Conservation (phyloP, 352 stramenopile genomes). For the Thraustochytrium sp. region DNA sequence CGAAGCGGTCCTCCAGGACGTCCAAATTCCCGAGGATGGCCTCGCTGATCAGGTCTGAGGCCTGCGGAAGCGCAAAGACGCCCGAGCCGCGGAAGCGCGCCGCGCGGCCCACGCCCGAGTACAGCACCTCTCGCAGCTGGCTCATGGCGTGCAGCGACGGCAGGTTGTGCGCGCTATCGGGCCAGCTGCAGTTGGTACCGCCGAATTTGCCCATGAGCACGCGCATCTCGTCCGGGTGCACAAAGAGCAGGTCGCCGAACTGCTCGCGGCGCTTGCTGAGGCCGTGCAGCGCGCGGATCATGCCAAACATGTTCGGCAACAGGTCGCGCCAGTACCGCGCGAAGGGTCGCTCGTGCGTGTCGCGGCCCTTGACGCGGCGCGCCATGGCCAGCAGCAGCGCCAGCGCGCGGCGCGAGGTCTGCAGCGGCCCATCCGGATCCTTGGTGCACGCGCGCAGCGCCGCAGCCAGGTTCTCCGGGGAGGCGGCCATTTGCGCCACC, state of each 20-base stretch:
- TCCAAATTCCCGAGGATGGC: neutral
- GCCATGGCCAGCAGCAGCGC: slow-evolving; percentile 1
- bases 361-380: neutral
- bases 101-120: neutral
- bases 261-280: neutral
- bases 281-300: neutral
- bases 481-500: neutral
- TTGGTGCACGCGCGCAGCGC: neutral
- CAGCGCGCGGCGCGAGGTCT: neutral
- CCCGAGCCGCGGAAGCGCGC: neutral
- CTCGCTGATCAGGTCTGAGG: neutral
- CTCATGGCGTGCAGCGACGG: neutral
- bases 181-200: neutral
- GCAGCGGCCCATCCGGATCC: neutral
- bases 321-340: slow-evolving; percentile 13
- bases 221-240: slow-evolving; percentile 33
- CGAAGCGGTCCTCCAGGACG: neutral
- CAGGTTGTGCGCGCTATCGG: neutral
- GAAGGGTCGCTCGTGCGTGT: neutral
- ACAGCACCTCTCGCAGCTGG: neutral
- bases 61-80: neutral
- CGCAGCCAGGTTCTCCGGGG: neutral
- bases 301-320: slow-evolving; percentile 23
- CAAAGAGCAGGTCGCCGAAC: slow-evolving; percentile 2
- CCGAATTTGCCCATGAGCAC: slow-evolving; percentile 2